Conservation (phyloP, 2,329 filamentous ascomycete genomes). For the Aspergillus persii region DNA sequence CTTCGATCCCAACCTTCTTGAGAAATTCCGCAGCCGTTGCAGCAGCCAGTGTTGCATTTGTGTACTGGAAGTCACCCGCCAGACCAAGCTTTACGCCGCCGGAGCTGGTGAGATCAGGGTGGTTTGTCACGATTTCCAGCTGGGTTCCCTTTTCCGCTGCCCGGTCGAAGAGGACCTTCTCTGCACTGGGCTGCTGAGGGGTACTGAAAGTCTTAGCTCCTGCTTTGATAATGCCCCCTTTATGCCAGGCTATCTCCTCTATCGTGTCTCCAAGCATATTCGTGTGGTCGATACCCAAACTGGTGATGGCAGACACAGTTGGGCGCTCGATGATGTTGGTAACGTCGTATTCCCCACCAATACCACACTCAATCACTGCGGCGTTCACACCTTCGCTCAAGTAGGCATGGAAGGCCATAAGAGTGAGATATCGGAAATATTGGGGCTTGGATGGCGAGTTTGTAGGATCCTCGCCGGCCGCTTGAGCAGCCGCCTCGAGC, state of each 20-base stretch:
- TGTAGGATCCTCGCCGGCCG: conserved; percentile 53
- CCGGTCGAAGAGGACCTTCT: conserved; percentile 56
- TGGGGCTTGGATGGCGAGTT: conserved; percentile 68
- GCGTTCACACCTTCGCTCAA: conserved; percentile 70
- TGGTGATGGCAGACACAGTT: conserved; percentile 71
- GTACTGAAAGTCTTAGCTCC: conserved; percentile 63
- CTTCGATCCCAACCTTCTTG: conserved; percentile 31
- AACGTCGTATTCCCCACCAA: conserved; percentile 88
- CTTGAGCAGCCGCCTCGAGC: conserved; percentile 53
- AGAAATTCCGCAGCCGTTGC: conserved; percentile 46
- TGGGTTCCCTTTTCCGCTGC: conserved; percentile 51
- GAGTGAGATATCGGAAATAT: conserved; percentile 87
- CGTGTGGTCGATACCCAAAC: conserved; percentile 81
- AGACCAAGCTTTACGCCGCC: conserved; percentile 55
- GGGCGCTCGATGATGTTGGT: conserved; percentile 80
- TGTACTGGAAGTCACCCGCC: conserved; percentile 61
- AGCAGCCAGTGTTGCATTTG: conserved; percentile 61
- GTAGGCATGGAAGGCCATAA: conserved; percentile 85
- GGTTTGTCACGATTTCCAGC: conserved; percentile 49
- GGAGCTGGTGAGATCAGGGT: conserved; percentile 45
- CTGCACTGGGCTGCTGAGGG: conserved; percentile 54
- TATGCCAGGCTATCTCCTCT: conserved; percentile 86
- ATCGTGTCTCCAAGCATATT: conserved; percentile 76
- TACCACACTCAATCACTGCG: conserved; percentile 87
- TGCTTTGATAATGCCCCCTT: conserved; percentile 79